A percentile compares a stretch with the other conserved stretches of the same genome.
Evolutionary conservation across 139 green algal species (phyloP).

Genomic region (Chlorella sp.): DNA sequence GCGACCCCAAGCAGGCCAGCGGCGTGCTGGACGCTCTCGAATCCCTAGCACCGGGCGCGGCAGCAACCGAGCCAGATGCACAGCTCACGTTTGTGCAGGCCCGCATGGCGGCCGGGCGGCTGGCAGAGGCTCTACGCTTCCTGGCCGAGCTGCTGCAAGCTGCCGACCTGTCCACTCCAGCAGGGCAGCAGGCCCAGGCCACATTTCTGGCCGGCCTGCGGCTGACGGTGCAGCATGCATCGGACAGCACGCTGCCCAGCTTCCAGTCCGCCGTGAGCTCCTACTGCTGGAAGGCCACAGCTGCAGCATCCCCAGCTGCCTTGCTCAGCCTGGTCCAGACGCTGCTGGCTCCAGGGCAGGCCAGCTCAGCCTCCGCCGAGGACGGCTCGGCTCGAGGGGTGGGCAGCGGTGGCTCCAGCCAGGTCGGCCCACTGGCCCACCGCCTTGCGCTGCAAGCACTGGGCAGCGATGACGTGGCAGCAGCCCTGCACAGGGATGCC

Average conservation of each 20-base stretch:
- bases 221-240: not conserved
- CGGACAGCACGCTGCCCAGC: not conserved
- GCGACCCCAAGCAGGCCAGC: not conserved
- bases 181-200: not conserved
- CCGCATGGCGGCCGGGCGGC: not conserved
- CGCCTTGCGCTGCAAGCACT: slow-evolving; percentile 12
- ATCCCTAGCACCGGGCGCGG: not conserved
- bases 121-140: slow-evolving; percentile 10
- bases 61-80: not conserved
- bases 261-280: slow-evolving; percentile 22
- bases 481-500: not conserved
- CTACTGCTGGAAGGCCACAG: slow-evolving; percentile 25
- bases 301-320: not conserved
- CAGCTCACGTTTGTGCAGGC: slow-evolving; percentile 1
- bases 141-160: not conserved
- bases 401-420: too few species aligned
- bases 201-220: slow-evolving; percentile 9
- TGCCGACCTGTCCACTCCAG: not conserved
- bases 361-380: not conserved
- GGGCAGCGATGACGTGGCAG: not conserved
- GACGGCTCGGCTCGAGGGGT: too few species aligned
- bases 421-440: not conserved
- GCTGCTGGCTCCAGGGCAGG: slow-evolving; percentile 14
- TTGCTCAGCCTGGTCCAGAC: slow-evolving; percentile 4
- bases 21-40: slow-evolving; percentile 26